Conservation (phyloP, 2,329 filamentous ascomycete genomes). For the Talaromyces sp. region DNA sequence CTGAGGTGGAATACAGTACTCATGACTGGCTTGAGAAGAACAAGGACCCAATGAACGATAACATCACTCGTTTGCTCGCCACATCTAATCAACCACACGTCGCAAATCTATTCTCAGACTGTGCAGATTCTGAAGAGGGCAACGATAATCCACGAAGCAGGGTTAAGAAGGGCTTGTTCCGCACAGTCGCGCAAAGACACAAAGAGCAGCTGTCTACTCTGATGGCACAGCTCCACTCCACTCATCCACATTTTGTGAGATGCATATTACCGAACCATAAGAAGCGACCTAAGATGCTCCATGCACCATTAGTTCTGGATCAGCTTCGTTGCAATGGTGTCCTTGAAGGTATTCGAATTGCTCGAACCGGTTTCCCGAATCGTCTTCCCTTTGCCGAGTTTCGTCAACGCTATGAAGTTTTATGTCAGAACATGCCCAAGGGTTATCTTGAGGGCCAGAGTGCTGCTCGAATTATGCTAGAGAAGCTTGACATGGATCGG, state of each 20-base stretch:
- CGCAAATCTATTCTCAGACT: constrained; percentile 83
- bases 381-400: constrained; percentile 91
- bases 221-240: constrained; percentile 92
- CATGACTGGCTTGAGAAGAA: constrained; percentile 98
- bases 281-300: constrained; percentile 91
- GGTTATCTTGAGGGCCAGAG: constrained; percentile 89
- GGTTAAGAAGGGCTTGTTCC: constrained; percentile 96
- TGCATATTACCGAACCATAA: constrained; percentile 99
- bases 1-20: constrained; percentile 96
- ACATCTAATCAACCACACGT: constrained; percentile 81
- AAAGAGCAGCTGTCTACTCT: constrained; percentile 97
- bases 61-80: constrained; percentile 85
- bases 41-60: constrained; percentile 97
- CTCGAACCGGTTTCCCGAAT: constrained; percentile 95
- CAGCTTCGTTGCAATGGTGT: constrained; percentile 99
- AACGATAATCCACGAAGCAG: constrained; percentile 68
- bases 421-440: constrained; percentile 85
- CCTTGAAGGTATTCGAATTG: constrained; percentile 96
- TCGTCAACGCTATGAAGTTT: constrained; percentile 90
- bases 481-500: constrained; percentile 82
- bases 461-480: constrained; percentile 81
- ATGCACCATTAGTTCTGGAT: constrained; percentile 88
- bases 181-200: constrained; percentile 93
- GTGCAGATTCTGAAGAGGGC: constrained; percentile 76
- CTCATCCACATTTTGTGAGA: constrained; percentile 96